These are phyloP conservation scores for Hypoxylon sp. DNA, from an alignment of 2,329 filamentous ascomycete species.

Conservation along the genomic window DNA sequence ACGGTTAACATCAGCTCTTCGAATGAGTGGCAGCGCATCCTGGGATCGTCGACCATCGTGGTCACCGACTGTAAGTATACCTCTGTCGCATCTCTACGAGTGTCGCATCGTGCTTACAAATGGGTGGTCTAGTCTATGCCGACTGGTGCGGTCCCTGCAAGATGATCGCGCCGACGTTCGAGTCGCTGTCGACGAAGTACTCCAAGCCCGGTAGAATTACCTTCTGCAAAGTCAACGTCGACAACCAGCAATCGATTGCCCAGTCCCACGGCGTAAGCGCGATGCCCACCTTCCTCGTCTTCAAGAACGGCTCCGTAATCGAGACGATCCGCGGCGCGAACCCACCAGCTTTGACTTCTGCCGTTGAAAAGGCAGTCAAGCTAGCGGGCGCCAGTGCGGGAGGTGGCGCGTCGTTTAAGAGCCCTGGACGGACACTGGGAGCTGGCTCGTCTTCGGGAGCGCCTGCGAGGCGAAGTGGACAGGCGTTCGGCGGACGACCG, in stretches of 20 bases:
- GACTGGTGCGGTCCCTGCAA: slow-evolving; percentile 97
- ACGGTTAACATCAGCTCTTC: slow-evolving; percentile 71
- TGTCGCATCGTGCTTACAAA: slow-evolving; percentile 46
- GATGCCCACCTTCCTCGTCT: slow-evolving; percentile 95
- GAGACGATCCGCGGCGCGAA: slow-evolving; percentile 87
- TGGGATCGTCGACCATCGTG: slow-evolving; percentile 81
- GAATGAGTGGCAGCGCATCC: slow-evolving; percentile 77
- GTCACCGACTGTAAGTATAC: slow-evolving; percentile 84
- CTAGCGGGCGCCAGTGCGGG: slow-evolving; percentile 59
- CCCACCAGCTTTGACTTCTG: slow-evolving; percentile 77
- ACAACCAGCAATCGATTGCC: slow-evolving; percentile 81
- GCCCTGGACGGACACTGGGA: slow-evolving; percentile 69
- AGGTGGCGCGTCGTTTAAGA: slow-evolving; percentile 62
- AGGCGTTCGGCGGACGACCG: slow-evolving; percentile 37
- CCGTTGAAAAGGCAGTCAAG: slow-evolving; percentile 77
- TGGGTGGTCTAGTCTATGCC: slow-evolving; percentile 77
- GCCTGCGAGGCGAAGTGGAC: slow-evolving; percentile 38
- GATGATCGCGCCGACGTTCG: slow-evolving; percentile 88
- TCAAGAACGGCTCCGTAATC: slow-evolving; percentile 78
- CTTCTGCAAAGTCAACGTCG: slow-evolving; percentile 93
- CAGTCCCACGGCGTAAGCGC: slow-evolving; percentile 82
- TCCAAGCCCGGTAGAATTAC: slow-evolving; percentile 84
- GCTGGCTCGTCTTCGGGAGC: slow-evolving; percentile 46
- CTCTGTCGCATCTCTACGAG: slow-evolving; percentile 38
- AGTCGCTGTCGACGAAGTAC: slow-evolving; percentile 82